Evolutionary conservation across 352 stramenopile species (phyloP).

Genomic region (Phytophthora sp.): DNA sequence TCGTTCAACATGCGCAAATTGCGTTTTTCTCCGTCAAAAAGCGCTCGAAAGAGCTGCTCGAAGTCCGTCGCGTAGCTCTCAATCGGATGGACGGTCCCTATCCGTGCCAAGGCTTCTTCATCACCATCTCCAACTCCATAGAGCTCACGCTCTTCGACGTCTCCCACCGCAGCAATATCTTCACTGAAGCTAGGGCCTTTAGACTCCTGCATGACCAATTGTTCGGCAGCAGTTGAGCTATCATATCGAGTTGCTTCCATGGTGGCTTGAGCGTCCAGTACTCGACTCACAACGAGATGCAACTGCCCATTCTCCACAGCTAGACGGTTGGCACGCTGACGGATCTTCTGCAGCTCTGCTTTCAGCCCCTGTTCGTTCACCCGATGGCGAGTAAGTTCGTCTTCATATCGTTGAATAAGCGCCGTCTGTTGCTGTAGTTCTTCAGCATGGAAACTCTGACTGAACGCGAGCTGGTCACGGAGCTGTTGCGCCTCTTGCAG

Average conservation of each 20-base stretch:
- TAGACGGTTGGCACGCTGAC: constrained; percentile 54
- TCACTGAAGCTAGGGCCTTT: constrained; percentile 32
- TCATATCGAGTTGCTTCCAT: constrained; percentile 37
- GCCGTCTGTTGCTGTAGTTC: constrained; percentile 35
- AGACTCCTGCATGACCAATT: constrained; percentile 8
- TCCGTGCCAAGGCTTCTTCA: constrained; percentile 31
- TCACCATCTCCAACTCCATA: constrained; percentile 50
- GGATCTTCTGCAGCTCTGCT: constrained; percentile 60
- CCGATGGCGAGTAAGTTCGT: constrained; percentile 44
- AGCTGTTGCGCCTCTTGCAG: constrained; percentile 46
- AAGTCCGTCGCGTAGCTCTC: constrained; percentile 66
- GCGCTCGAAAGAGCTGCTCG: constrained; percentile 57
- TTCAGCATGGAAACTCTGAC: constrained; percentile 44
- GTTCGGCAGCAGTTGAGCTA: constrained; percentile 21
- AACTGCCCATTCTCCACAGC: constrained; percentile 62
- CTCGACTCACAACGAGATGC: constrained; percentile 42
- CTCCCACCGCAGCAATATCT: constrained; percentile 40
- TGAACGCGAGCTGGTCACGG: constrained; percentile 34
- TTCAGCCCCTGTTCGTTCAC: constrained; percentile 47
- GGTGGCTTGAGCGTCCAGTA: constrained; percentile 39
- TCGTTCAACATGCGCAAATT: constrained; percentile 56
- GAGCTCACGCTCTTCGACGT: constrained; percentile 55
- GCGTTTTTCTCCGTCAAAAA: constrained; percentile 46
- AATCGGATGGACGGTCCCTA: constrained; percentile 54
- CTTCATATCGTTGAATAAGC: constrained; percentile 42